These are phyloP conservation scores for Kregervanrija delftensis DNA, from an alignment of 805 yeast genomes.

Conservation along the genomic window DNA sequence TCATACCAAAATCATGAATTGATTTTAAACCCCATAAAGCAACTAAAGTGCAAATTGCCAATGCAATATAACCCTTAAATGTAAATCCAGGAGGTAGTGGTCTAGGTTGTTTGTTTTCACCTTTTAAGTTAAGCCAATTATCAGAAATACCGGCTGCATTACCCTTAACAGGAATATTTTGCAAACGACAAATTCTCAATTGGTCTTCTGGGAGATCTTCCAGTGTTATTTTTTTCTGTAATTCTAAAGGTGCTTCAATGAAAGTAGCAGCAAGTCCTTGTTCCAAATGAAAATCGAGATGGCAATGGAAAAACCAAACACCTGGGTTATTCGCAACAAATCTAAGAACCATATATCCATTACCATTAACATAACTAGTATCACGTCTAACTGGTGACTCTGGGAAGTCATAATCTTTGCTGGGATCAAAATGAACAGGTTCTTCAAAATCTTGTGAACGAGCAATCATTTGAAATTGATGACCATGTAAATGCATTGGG, in stretches of 20 bases:
- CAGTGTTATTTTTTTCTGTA: too few species aligned
- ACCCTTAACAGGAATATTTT: conserved; percentile 43
- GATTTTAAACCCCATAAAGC: conserved; percentile 57
- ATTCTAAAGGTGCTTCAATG: conserved; percentile 54
- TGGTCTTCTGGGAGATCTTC: conserved; percentile 35
- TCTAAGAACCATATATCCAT: conserved; percentile 62
- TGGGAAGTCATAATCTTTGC: conserved; percentile 38
- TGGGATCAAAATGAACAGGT: conserved; percentile 46
- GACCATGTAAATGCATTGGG: conserved; percentile 97
- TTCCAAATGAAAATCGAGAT: conserved; percentile 77
- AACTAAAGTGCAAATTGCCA: conserved; percentile 42
- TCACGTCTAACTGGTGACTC: conserved; percentile 63
- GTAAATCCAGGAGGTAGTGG: conserved; percentile 73
- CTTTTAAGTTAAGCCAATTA: conserved; percentile 50
- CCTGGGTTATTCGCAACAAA: conserved; percentile 87
- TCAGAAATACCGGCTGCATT: conserved; percentile 63
- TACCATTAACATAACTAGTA: conserved; percentile 59
- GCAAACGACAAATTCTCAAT: conserved; percentile 40
- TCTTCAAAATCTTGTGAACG: conserved; percentile 55
- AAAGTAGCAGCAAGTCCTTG: conserved; percentile 73
- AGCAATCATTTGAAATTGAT: conserved; percentile 71
- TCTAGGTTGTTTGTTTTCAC: conserved; percentile 51
- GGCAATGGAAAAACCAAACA: conserved; percentile 92
- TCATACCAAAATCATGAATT: conserved; percentile 59
- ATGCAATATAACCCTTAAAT: conserved; percentile 58